Evolutionary conservation across 164 flowering plant species (phyloP).

Genomic region (Tetracentron sinense): DNA sequence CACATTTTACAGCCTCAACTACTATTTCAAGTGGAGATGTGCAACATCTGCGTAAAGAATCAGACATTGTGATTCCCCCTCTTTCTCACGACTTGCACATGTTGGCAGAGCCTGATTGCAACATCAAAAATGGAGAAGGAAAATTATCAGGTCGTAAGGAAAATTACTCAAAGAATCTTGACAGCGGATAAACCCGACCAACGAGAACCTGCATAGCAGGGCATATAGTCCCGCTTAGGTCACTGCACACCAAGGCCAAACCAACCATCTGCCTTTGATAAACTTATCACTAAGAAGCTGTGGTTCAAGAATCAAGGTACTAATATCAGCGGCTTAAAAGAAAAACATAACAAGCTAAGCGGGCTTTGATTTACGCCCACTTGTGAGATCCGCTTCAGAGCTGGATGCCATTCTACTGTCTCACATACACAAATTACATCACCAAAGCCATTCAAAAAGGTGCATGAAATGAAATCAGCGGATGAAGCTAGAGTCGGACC

Average conservation of each 20-base stretch:
- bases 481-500: slow-evolving; percentile 33
- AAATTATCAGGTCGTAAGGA: background rate
- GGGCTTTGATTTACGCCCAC: slow-evolving; percentile 62
- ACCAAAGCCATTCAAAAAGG: background rate
- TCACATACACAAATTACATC: slow-evolving; percentile 15
- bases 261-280: too few species aligned
- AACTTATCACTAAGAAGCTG: background rate
- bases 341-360: slow-evolving; percentile 31
- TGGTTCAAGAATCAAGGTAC: too few species aligned
- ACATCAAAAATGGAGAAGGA: background rate
- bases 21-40: background rate
- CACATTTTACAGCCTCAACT: too few species aligned
- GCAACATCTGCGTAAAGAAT: background rate
- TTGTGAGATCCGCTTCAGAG: slow-evolving; percentile 61
- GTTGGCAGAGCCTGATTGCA: slow-evolving; percentile 4
- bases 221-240: background rate
- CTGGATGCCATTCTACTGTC: slow-evolving; percentile 66
- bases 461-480: background rate
- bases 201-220: background rate
- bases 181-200: background rate
- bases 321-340: background rate
- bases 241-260: too few species aligned
- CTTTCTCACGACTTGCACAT: background rate
- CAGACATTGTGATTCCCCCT: background rate
- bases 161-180: background rate